Percentiles rank a stretch among this genome's conserved stretches.
Conservation (phyloP, 257 asterid species). For the Cynanchum wilfordii region DNA sequence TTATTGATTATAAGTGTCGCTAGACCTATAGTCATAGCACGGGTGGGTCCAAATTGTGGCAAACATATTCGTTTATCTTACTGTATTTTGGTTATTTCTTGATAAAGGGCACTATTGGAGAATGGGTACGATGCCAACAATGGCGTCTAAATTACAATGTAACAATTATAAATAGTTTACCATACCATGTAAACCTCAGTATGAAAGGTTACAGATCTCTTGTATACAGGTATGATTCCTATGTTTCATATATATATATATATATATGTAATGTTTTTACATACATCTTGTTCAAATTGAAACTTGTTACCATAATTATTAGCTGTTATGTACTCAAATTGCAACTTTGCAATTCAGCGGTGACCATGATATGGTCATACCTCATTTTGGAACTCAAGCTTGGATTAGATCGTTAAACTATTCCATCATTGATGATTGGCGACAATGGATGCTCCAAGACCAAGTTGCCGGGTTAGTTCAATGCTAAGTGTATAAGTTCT, state of each 20-base stretch:
- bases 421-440: conserved; percentile 24
- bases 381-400: conserved; percentile 24
- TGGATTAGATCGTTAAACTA: conserved; percentile 32
- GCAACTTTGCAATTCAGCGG: conserved; percentile 18
- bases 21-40: too few relatives aligned
- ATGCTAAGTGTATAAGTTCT: background rate
- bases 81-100: background rate
- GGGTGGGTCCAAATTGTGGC: too few relatives aligned
- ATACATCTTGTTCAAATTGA: background rate
- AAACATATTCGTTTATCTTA: background rate
- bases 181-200: conserved; percentile 30
- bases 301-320: background rate
- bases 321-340: background rate
- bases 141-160: background rate
- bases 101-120: conserved; percentile 22
- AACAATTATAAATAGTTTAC: background rate
- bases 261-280: background rate
- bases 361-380: conserved; percentile 23
- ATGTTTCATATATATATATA: background rate
- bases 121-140: conserved; percentile 21
- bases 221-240: conserved; percentile 26
- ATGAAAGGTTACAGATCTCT: conserved; percentile 32
- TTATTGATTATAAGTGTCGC: too few relatives aligned
- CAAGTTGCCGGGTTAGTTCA: conserved; percentile 32
- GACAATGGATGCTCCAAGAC: conserved; percentile 27